These are phyloP conservation scores for Paracoccidioides lutzii DNA, from an alignment of 2,329 filamentous ascomycete species.

Conservation along the genomic window DNA sequence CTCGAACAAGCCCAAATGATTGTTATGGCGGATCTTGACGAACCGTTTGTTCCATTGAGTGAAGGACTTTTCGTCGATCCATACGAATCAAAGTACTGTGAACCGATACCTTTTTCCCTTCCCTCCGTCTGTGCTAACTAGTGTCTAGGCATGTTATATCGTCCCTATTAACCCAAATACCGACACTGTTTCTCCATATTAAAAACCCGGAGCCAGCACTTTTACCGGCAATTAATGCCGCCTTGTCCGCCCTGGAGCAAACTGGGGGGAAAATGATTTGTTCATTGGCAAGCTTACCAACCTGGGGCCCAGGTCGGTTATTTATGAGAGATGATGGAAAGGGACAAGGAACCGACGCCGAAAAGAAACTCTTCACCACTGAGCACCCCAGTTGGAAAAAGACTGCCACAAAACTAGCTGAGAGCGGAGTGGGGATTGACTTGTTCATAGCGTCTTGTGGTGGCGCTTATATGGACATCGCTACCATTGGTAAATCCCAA, in stretches of 20 bases:
- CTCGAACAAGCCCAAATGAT: conserved; percentile 91
- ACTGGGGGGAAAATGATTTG: conserved; percentile 91
- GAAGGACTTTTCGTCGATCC: conserved; percentile 92
- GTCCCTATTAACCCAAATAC: conserved; percentile 70
- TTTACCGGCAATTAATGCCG: conserved; percentile 70
- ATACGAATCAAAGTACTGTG: conserved; percentile 60
- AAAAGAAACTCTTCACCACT: conserved; percentile 82
- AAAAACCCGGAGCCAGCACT: conserved; percentile 88
- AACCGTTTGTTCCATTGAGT: conserved; percentile 85
- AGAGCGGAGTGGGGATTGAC: conserved; percentile 74
- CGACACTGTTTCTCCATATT: conserved; percentile 70
- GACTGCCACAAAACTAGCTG: conserved; percentile 73
- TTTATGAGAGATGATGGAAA: conserved; percentile 82
- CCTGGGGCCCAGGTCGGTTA: conserved; percentile 76
- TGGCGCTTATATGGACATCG: conserved; percentile 83
- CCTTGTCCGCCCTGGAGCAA: conserved; percentile 65
- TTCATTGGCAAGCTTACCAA: conserved; percentile 75
- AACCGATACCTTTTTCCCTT: background rate
- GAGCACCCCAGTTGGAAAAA: conserved; percentile 85
- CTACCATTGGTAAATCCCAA: conserved; percentile 59
- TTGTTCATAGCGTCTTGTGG: conserved; percentile 89
- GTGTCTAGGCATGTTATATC: conserved; percentile 56
- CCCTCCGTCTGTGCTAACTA: conserved; percentile 15
- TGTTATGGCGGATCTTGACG: conserved; percentile 94
- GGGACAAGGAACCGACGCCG: conserved; percentile 70